phyloP scores from a whole-genome alignment of 495 filamentous ascomycete genomes.

The Neurospora sp. region DNA sequence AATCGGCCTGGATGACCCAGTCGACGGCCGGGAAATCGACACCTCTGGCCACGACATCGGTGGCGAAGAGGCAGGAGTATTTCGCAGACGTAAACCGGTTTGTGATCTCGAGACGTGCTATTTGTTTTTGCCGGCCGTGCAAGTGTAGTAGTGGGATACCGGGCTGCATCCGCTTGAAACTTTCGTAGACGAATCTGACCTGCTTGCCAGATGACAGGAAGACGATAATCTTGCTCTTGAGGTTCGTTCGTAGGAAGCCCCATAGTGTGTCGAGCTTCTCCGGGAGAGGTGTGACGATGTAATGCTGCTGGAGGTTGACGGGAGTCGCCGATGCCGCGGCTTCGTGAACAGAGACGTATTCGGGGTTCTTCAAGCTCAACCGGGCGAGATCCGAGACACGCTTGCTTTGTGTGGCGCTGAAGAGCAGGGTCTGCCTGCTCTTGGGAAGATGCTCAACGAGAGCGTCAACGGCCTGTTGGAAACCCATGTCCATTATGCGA shows the following conservation, averaged over 20 bases:
- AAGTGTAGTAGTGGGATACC: slow-evolving; percentile 93
- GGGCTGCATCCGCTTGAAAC: slow-evolving; percentile 85
- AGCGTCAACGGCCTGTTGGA: slow-evolving; percentile 82
- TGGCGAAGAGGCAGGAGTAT: slow-evolving; percentile 82
- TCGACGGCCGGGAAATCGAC: slow-evolving; percentile 95
- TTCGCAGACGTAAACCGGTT: slow-evolving; percentile 68
- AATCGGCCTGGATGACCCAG: slow-evolving; percentile 94
- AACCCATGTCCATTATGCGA: slow-evolving; percentile 96
- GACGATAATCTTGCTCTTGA: slow-evolving; percentile 87
- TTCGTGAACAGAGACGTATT: slow-evolving; percentile 92
- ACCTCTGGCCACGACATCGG: slow-evolving; percentile 86
- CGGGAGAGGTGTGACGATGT: slow-evolving; percentile 70
- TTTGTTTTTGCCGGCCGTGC: slow-evolving; percentile 89
- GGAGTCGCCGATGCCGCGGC: slow-evolving; percentile 74
- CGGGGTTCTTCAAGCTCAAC: slow-evolving; percentile 77
- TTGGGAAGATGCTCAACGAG: slow-evolving; percentile 87
- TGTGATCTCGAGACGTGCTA: slow-evolving; percentile 76
- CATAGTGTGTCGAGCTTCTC: slow-evolving; percentile 88
- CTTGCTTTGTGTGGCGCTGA: slow-evolving; percentile 93
- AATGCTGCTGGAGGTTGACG: slow-evolving; percentile 76
- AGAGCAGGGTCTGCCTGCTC: slow-evolving; percentile 81
- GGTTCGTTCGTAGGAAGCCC: slow-evolving; percentile 79
- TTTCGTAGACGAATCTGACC: slow-evolving; percentile 90
- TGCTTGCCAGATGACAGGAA: slow-evolving; percentile 94
- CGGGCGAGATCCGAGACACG: slow-evolving; percentile 86